Base-by-base conservation (phyloP, 331 rosid genomes). In the Spiraea crenata region DNA sequence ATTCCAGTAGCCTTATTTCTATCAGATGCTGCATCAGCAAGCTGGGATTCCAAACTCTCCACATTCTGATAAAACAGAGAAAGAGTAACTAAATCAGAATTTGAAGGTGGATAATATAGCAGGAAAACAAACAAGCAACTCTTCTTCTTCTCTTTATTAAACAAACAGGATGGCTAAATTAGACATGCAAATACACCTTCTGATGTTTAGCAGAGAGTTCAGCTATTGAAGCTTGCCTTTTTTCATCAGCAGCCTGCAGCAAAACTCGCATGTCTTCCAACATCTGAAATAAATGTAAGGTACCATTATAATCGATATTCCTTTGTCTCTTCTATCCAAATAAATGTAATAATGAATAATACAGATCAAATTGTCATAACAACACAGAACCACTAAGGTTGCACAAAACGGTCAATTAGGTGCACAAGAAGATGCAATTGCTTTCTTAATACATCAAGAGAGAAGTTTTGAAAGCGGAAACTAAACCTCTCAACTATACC, bases 121-220 rank as follows among this genome's bases (percentile, higher is more conserved):
- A 62, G 67, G 68, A 54, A 61, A 41, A 50, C 73, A 47, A 65
- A 69, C 20, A 42, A 41, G 59, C 37, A 6, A 62, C 62, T 12
- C 57, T 52, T 55, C 62, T 44, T 14, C 44, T 34, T 46, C 47
- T 55, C 62, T 44, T 14, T 48, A 19, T 46, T 44, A 61, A 56
- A 58, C 17, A 73, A 35, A 51, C 9, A 68, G 71, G 49, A 66
- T 31, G 17, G 55, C 34, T 2, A 63, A 37, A 44, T 42, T 40
- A 45, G 60, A 34, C 51, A 71, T 49, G 70, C 41, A 72, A 62
- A 65, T 65, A 59, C 71, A 91, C 99, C 96, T 88, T 95, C 75
- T 91, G 96, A 72, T 95, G 96, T 81, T 91, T 95, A 66, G 92
- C 88, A 16, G 96, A 87, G 83, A 95, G 89, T 70, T 95, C 99